A percentile compares a stretch with the other conserved stretches of the same genome.
phyloP scores from a whole-genome alignment of 495 filamentous ascomycete genomes.

The Trichoderma gamsii region DNA sequence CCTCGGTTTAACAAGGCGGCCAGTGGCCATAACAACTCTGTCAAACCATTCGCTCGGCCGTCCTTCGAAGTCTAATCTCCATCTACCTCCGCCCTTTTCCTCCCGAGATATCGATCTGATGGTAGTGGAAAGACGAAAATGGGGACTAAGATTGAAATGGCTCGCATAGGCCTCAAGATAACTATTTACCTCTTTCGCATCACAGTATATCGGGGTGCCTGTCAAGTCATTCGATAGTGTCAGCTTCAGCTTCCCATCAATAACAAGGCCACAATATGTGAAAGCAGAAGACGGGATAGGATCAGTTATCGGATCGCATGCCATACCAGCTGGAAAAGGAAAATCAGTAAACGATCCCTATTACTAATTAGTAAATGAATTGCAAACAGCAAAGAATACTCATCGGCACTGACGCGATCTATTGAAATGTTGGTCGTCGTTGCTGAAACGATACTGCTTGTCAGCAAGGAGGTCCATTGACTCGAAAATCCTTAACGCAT shows the following conservation, averaged over 20 bases:
- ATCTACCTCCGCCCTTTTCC: slow-evolving; percentile 19
- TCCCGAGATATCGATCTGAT: slow-evolving; percentile 22
- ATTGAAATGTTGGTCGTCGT: slow-evolving; percentile 1
- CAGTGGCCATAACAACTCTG: slow-evolving; percentile 26
- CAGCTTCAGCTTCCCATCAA: neutral
- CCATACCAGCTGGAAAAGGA: slow-evolving; percentile 27
- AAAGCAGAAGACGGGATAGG: neutral
- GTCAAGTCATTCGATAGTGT: slow-evolving; percentile 19
- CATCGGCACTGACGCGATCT: slow-evolving; percentile 1
- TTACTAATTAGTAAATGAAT: neutral
- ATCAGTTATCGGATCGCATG: neutral
- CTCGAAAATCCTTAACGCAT: neutral
- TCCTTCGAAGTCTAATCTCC: slow-evolving; percentile 21
- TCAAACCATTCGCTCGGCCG: slow-evolving; percentile 19
- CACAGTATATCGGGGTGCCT: slow-evolving; percentile 16
- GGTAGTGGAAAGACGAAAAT: slow-evolving; percentile 25
- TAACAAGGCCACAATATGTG: neutral
- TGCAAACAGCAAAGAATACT: neutral
- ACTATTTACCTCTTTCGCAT: slow-evolving; percentile 21
- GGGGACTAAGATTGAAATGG: slow-evolving; percentile 26
- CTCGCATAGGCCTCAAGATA: slow-evolving; percentile 26
- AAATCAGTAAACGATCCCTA: slow-evolving; percentile 23
- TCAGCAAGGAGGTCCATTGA: neutral
- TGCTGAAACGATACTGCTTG: neutral
- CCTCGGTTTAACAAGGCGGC: slow-evolving; percentile 21